phyloP scores from a whole-genome alignment of 2,329 filamentous ascomycete genomes.

The Ceratocystis eucalypticola region DNA sequence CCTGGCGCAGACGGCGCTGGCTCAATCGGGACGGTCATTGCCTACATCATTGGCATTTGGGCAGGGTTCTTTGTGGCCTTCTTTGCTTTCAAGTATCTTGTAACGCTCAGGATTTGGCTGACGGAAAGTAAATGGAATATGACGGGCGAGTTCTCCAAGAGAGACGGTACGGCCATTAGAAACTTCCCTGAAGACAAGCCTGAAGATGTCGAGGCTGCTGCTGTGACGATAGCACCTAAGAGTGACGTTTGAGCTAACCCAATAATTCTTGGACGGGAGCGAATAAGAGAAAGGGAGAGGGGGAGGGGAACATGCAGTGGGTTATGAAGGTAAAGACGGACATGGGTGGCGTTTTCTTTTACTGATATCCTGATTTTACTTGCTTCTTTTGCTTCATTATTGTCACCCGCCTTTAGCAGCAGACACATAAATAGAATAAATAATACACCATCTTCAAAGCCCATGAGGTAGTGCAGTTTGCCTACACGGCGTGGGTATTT shows the following conservation, averaged over 20 bases:
- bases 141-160: conserved; percentile 31
- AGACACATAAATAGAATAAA: not conserved
- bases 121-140: conserved; percentile 35
- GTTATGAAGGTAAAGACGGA: not conserved
- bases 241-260: not conserved
- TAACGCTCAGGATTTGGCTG: conserved; percentile 38
- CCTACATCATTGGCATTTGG: conserved; percentile 48
- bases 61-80: conserved; percentile 41
- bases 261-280: not conserved
- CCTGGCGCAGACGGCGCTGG: conserved; percentile 35
- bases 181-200: not conserved
- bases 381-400: not conserved
- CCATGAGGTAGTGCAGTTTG: not conserved
- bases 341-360: not conserved
- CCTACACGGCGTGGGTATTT: not conserved
- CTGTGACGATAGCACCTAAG: conserved; percentile 6
- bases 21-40: conserved; percentile 39
- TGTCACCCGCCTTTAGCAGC: not conserved
- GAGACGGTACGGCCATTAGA: conserved; percentile 18
- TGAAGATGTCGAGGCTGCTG: conserved; percentile 23
- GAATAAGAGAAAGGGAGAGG: not conserved
- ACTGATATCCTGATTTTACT: not conserved
- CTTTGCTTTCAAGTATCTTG: conserved; percentile 35
- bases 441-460: not conserved
- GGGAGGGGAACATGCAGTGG: too few species aligned